Base-by-base conservation (phyloP, 257 asterid genomes). In the Solanum virginianum region DNA sequence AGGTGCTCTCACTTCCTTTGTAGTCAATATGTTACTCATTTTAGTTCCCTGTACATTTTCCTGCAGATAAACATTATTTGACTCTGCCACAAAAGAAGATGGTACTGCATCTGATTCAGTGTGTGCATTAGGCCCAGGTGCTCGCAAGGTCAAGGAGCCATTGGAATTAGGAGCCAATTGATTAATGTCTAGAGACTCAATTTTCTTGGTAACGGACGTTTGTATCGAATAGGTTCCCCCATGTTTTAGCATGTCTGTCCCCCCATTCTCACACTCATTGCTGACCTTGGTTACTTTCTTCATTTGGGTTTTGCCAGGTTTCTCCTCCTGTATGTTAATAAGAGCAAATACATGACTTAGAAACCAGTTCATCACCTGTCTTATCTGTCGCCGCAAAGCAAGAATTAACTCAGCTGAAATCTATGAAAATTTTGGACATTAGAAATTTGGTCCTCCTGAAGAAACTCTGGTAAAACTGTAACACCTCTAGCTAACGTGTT, bases 341-440 rank as follows among this genome's bases (percentile, higher is more conserved):
- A 80, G 87, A 70, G 85, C 70, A 16, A 89, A 81, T 53, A 82
- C 84, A 79, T 49, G 63, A 82, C 89, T 90, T 84, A 83, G 87
- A 85, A 85, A 83, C 95, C 91, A 84, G 85, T 89, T 89, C 84
- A 88, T 84, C 88, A 88, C 85, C 85, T 90, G 84, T 86, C 90
- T 88, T 74, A 91, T 86, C 54, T 89, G 94, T 85, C 87, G 90
- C 71, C 90, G 80, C 88, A 93, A 84, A 63, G 91, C 91, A 80
- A 88, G 90, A 51, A 81, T 91, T 54, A 91, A 86, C 90, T 85
- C 87, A 87, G 92, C 95, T 86, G 96, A 80, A 86, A 92, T 88
- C 99, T 95, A 85, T 57, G 80, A 80, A 45, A 83, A 79, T 43
- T 57, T 83, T 63, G 85, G 84, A 53, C 83, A 89, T 87, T 68